These are phyloP conservation scores for Omphalotus olearius DNA, from an alignment of 1,284 basidiomycete genomes.

Conservation along the genomic window DNA sequence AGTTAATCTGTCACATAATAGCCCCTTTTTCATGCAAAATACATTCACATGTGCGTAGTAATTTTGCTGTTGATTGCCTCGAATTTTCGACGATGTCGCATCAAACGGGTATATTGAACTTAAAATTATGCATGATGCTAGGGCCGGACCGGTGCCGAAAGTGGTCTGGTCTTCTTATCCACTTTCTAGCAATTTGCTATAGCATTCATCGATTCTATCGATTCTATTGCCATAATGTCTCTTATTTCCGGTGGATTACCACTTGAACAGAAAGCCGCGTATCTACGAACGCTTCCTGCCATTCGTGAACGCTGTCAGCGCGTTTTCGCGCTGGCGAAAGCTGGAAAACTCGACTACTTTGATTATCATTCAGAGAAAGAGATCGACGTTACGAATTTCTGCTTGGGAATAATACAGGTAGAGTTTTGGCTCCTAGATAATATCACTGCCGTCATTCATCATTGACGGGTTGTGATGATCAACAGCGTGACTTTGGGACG, in stretches of 20 bases:
- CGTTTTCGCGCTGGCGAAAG: slow-evolving; percentile 75
- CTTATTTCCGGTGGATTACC: slow-evolving; percentile 16
- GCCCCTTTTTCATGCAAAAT: no score
- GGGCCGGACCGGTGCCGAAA: no score
- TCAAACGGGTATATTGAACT: no score
- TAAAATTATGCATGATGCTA: no score
- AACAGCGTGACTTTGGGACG: slow-evolving; percentile 78
- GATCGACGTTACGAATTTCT: slow-evolving; percentile 73
- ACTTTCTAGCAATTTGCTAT: not conserved
- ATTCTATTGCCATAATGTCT: not conserved
- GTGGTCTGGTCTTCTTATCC: no score
- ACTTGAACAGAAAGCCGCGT: slow-evolving; percentile 47
- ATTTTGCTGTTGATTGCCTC: no score
- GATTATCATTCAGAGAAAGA: slow-evolving; percentile 80
- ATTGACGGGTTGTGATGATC: slow-evolving; percentile 4
- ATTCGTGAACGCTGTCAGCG: slow-evolving; percentile 82
- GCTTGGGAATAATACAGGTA: slow-evolving; percentile 78
- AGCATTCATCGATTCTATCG: not conserved
- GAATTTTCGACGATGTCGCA: no score
- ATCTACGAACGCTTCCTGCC: slow-evolving; percentile 83
- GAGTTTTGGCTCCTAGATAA: slow-evolving; percentile 6
- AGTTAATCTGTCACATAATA: no score
- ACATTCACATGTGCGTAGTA: no score
- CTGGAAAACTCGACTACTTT: slow-evolving; percentile 80
- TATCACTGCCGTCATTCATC: not conserved